Conservation (phyloP, 345 rosid genomes). For the Moricandia arvensis region DNA sequence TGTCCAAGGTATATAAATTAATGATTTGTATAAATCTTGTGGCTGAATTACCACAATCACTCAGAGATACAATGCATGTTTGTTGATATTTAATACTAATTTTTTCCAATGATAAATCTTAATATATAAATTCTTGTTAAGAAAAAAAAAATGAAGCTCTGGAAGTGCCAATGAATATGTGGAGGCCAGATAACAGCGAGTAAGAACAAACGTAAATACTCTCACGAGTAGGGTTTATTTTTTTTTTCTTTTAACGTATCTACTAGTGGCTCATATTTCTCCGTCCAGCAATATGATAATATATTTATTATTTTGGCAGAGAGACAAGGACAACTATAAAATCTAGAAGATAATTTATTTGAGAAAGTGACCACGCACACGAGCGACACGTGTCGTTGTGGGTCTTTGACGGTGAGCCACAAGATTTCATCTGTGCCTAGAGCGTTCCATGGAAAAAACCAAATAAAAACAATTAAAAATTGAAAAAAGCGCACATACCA, state of each 20-base stretch:
- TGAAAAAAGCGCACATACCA: constrained; percentile 28
- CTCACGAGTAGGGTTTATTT: not conserved
- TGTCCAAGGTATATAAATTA: not conserved
- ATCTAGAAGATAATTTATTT: not conserved
- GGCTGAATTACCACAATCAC: not conserved
- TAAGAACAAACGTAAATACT: no score
- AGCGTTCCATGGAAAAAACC: constrained; percentile 36
- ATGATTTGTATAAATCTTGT: not conserved
- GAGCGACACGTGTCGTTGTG: constrained; percentile 47
- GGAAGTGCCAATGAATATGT: no score
- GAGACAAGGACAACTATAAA: not conserved
- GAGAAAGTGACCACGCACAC: not conserved
- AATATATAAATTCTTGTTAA: no score
- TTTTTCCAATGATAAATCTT: no score
- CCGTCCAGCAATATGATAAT: constrained; percentile 25
- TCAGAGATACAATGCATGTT: not conserved
- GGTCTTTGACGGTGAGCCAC: constrained; percentile 60
- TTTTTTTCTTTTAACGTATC: not conserved
- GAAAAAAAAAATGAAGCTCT: no score
- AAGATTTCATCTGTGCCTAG: constrained; percentile 56
- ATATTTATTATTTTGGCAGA: not conserved
- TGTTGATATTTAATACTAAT: no score
- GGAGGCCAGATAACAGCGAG: no score
- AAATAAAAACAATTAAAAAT: not conserved
- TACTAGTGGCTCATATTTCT: constrained; percentile 35